Percentiles rank a stretch among this genome's conserved stretches.
Evolutionary conservation across 2,329 filamentous ascomycete genomes (phyloP).

Genomic region (Rutstroemia sp.): DNA sequence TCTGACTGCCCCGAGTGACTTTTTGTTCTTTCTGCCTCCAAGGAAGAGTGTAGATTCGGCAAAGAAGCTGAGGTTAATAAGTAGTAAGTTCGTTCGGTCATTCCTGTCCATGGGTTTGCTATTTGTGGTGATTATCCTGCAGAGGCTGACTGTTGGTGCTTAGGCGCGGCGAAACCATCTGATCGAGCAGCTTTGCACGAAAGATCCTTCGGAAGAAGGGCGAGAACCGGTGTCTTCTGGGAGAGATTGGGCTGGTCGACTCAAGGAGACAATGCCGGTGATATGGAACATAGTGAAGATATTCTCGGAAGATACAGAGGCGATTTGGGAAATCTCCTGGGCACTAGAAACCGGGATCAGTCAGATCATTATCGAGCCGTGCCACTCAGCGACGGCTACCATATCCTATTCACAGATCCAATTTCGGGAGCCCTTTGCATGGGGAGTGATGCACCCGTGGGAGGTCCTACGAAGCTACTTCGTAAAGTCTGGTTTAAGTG

Average conservation of each 20-base stretch:
- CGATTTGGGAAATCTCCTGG: conserved; percentile 9
- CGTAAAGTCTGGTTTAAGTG: conserved; percentile 48
- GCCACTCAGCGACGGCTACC: conserved; percentile 57
- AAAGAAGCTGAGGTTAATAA: conserved; percentile 54
- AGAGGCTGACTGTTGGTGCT: not conserved
- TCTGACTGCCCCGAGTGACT: conserved; percentile 45
- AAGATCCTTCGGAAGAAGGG: conserved; percentile 22
- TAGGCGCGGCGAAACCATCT: conserved; percentile 37
- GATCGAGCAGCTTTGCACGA: conserved; percentile 22
- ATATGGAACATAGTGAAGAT: conserved; percentile 9
- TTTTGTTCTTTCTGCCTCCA: conserved; percentile 52
- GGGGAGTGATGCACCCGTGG: conserved; percentile 51
- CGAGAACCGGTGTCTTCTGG: conserved; percentile 23
- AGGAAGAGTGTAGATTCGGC: conserved; percentile 43
- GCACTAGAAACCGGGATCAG: conserved; percentile 18
- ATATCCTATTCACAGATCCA: conserved; percentile 59
- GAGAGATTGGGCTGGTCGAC: conserved; percentile 15
- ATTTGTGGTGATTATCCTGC: too few species aligned
- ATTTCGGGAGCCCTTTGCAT: conserved; percentile 47
- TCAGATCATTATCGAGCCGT: conserved; percentile 56
- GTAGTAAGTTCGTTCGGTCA: conserved; percentile 33
- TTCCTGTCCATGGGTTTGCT: too few species aligned
- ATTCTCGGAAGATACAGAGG: conserved; percentile 15
- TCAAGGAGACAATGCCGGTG: conserved; percentile 9
- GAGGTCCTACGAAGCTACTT: conserved; percentile 47